Evolutionary conservation across 768 basidiomycete species (phyloP).

Genomic region (Russula earlei): DNA sequence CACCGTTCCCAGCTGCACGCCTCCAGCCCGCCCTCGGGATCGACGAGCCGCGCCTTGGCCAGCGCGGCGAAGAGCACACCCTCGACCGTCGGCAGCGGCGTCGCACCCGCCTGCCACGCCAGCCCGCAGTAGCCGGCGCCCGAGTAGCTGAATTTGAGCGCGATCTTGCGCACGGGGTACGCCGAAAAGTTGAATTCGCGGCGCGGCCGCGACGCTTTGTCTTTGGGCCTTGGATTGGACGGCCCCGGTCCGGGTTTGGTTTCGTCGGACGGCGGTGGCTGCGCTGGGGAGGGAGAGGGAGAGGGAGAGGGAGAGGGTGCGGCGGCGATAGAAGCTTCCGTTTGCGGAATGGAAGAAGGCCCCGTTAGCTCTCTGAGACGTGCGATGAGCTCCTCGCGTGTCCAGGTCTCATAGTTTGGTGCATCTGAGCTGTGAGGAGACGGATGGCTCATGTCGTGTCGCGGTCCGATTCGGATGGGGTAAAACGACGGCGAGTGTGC

Average conservation of each 20-base stretch:
- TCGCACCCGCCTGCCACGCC: conserved; percentile 63
- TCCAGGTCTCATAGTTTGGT: conserved; percentile 43
- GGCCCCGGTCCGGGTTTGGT: conserved; percentile 11
- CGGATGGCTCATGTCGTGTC: not conserved
- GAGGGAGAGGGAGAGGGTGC: too few species aligned
- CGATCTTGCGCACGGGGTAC: conserved; percentile 80
- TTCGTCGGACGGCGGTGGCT: not conserved
- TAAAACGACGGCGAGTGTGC: not conserved
- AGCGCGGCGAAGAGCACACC: conserved; percentile 75
- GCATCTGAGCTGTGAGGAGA: not conserved
- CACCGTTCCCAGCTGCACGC: conserved; percentile 89
- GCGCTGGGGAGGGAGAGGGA: too few species aligned
- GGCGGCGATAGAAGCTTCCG: conserved; percentile 21
- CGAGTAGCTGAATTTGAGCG: conserved; percentile 85
- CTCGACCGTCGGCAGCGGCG: conserved; percentile 85
- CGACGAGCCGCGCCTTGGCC: conserved; percentile 67
- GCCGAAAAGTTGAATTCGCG: conserved; percentile 51
- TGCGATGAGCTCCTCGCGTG: conserved; percentile 62
- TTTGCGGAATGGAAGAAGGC: conserved; percentile 28
- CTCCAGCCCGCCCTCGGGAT: conserved; percentile 61
- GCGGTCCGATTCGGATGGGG: not conserved
- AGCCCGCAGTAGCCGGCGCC: conserved; percentile 91
- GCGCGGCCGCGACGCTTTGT: conserved; percentile 23
- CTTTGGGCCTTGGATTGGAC: not conserved
- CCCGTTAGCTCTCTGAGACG: conserved; percentile 36